These are phyloP conservation scores for Pleurotus tuber-regium DNA, from an alignment of 768 basidiomycete genomes.

Conservation along the genomic window DNA sequence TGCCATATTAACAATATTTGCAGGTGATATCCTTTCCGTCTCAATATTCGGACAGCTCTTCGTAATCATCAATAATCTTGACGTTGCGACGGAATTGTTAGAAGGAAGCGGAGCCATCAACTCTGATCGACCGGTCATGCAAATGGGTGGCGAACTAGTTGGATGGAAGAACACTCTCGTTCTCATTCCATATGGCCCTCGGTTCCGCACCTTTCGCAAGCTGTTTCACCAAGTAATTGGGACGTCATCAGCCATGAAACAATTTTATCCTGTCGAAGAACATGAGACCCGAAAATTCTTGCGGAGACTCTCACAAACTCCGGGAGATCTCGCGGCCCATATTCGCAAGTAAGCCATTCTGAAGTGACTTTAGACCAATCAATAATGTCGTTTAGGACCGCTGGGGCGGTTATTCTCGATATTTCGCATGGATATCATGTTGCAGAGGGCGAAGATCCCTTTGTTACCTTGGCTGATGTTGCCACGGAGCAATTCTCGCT, in stretches of 20 bases:
- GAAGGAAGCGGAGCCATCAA: constrained; percentile 51
- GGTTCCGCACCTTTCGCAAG: constrained; percentile 38
- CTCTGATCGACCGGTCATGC: constrained; percentile 50
- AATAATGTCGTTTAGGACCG: constrained; percentile 28
- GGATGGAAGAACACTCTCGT: constrained; percentile 31
- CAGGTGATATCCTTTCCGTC: constrained; percentile 33
- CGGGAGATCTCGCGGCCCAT: constrained; percentile 30
- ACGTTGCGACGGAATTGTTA: constrained; percentile 45
- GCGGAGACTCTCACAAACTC: constrained; percentile 30
- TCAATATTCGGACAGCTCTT: constrained; percentile 43
- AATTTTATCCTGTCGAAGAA: constrained; percentile 38
- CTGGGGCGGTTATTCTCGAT: constrained; percentile 41
- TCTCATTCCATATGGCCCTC: constrained; percentile 34
- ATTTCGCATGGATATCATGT: constrained; percentile 44
- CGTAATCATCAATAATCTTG: constrained; percentile 40
- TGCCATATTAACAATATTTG: neutral
- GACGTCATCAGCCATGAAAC: constrained; percentile 31
- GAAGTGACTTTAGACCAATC: too few species aligned
- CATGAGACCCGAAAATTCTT: constrained; percentile 37
- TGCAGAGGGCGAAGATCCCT: constrained; percentile 34
- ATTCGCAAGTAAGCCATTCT: constrained; percentile 36
- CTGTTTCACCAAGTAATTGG: constrained; percentile 42
- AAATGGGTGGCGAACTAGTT: constrained; percentile 32
- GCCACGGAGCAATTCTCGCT: constrained; percentile 37
- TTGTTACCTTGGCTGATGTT: constrained; percentile 36